Conservation (phyloP, 75 land plant genomes). For the Pseudotsuga menziesii region DNA sequence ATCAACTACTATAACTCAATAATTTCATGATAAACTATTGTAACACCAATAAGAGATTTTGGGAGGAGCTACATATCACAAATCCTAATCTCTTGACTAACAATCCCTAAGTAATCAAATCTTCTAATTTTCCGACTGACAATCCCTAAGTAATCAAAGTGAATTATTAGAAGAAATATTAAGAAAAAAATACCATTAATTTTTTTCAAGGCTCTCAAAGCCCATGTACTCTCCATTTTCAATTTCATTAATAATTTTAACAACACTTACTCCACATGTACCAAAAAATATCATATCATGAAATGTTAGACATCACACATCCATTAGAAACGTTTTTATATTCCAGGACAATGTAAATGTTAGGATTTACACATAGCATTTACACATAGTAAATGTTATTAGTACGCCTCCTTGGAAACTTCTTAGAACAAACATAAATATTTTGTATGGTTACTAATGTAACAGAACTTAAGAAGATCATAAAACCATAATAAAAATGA, state of each 20-base stretch:
- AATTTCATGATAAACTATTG: too few species aligned
- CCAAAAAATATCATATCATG: background rate
- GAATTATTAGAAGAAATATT: background rate
- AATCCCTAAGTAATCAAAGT: too few species aligned
- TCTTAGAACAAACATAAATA: background rate
- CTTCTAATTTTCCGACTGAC: too few species aligned
- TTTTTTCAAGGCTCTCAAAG: conserved; percentile 38
- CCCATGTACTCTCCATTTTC: conserved; percentile 49
- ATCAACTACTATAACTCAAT: too few species aligned
- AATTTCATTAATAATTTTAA: conserved; percentile 34
- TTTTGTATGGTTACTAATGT: conserved; percentile 30
- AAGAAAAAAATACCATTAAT: background rate
- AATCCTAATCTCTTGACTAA: too few species aligned
- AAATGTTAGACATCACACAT: background rate
- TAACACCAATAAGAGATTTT: too few species aligned
- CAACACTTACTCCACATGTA: conserved; percentile 54
- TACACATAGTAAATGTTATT: background rate
- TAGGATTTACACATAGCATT: too few species aligned
- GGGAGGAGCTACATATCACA: too few species aligned
- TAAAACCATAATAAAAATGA: conserved; percentile 54
- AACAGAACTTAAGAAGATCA: conserved; percentile 46
- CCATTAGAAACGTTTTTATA: background rate
- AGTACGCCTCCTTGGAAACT: background rate
- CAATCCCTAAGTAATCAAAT: too few species aligned
- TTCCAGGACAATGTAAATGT: background rate